Conservation (phyloP, 768 basidiomycete species). For the Tylopilus cervinicoccineus region DNA sequence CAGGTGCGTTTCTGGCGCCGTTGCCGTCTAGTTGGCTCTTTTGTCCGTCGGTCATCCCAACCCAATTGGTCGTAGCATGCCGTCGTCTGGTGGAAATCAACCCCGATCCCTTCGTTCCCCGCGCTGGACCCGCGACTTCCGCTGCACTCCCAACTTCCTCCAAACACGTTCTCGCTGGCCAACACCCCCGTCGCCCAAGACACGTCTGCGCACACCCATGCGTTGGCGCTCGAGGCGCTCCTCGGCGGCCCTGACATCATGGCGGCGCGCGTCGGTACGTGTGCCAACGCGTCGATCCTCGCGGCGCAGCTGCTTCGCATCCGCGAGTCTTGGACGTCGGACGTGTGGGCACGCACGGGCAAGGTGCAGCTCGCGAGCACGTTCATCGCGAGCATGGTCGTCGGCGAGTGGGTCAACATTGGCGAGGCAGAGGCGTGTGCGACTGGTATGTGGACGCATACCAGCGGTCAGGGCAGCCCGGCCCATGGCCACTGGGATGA, state of each 20-base stretch:
- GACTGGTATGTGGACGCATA: constrained; percentile 74
- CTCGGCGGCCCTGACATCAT: constrained; percentile 77
- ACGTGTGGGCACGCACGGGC: constrained; percentile 76
- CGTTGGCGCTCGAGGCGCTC: constrained; percentile 67
- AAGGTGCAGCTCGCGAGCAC: constrained; percentile 74
- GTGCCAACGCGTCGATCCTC: constrained; percentile 64
- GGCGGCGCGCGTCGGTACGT: constrained; percentile 71
- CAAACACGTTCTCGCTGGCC: constrained; percentile 64
- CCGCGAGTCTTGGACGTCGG: constrained; percentile 72
- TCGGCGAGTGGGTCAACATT: constrained; percentile 70
- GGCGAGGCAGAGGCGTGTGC: constrained; percentile 74
- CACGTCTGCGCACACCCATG: constrained; percentile 77
- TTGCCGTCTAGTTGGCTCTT: not conserved
- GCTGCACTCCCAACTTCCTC: constrained; percentile 62
- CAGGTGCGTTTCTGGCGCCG: constrained; percentile 48
- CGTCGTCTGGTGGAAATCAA: constrained; percentile 85
- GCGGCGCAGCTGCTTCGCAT: constrained; percentile 75
- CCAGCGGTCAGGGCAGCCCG: constrained; percentile 21
- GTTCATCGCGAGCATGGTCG: constrained; percentile 66
- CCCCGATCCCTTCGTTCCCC: constrained; percentile 67
- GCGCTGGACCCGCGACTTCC: constrained; percentile 69
- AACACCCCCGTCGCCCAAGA: constrained; percentile 77
- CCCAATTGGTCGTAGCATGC: constrained; percentile 48
- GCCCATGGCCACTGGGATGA: constrained; percentile 74
- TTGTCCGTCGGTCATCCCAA: constrained; percentile 1